These are phyloP conservation scores for Starmerella bacillaris DNA, from an alignment of 805 yeast species.

Conservation along the genomic window DNA sequence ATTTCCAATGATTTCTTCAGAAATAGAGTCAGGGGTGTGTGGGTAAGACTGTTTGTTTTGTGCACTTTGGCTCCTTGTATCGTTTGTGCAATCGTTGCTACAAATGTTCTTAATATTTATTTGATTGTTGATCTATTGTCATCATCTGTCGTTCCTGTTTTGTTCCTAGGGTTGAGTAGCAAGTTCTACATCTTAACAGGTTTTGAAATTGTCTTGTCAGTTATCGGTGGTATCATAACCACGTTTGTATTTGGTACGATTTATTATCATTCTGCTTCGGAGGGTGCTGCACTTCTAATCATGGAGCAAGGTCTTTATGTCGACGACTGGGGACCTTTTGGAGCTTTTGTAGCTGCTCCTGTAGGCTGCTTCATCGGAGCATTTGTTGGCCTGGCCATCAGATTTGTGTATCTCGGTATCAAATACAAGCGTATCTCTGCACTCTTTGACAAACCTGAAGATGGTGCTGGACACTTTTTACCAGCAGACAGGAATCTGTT, in stretches of 20 bases:
- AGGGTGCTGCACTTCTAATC: conserved; percentile 58
- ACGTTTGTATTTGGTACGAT: conserved; percentile 71
- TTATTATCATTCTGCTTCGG: conserved; percentile 44
- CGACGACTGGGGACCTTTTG: conserved; percentile 83
- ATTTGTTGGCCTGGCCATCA: conserved; percentile 29
- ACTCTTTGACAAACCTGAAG: conserved; percentile 14
- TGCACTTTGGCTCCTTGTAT: conserved; percentile 65
- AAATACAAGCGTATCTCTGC: conserved; percentile 7
- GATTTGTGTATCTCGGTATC: conserved; percentile 14
- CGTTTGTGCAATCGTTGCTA: conserved; percentile 66
- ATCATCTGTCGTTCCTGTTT: conserved; percentile 64
- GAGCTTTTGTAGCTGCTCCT: conserved; percentile 83
- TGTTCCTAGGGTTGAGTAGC: conserved; percentile 59
- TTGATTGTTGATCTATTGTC: conserved; percentile 80
- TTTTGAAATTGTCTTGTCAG: conserved; percentile 65
- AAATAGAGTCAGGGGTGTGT: conserved; percentile 49
- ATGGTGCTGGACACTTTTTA: conserved; percentile 6
- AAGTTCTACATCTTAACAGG: conserved; percentile 52
- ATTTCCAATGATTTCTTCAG: conserved; percentile 79
- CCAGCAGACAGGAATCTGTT: conserved; percentile 12
- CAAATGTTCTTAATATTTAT: conserved; percentile 67
- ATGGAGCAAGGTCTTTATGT: conserved; percentile 47
- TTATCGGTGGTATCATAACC: conserved; percentile 58
- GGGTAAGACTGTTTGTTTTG: conserved; percentile 50
- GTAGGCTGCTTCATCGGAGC: conserved; percentile 54